Evolutionary conservation across 1,139 yeast species (phyloP).

Genomic region (Pneumocystis oryctolagi): DNA sequence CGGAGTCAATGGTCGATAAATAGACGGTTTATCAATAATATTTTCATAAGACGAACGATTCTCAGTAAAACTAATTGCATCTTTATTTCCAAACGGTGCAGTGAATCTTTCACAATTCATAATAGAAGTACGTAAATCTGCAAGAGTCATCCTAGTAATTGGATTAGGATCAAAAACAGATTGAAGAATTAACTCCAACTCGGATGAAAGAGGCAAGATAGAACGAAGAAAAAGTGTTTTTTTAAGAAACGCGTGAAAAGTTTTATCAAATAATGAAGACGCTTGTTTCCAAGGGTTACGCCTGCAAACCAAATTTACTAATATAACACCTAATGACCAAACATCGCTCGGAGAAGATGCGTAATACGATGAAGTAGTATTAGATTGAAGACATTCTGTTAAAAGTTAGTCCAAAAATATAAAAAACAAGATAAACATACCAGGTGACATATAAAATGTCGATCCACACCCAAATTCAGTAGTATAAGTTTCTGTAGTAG

Average conservation of each 20-base stretch:
- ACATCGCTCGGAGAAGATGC: constrained; percentile 62
- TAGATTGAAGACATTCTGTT: constrained; percentile 8
- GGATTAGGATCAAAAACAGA: constrained; percentile 50
- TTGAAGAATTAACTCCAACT: constrained; percentile 41
- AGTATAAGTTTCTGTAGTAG: constrained; percentile 46
- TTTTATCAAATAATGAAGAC: constrained; percentile 40
- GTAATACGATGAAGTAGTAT: constrained; percentile 18
- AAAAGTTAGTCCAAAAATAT: not conserved
- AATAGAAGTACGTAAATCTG: constrained; percentile 27
- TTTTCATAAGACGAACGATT: not conserved
- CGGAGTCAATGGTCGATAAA: not conserved
- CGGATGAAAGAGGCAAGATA: constrained; percentile 53
- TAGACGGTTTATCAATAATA: not conserved
- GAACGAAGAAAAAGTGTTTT: constrained; percentile 40
- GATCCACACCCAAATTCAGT: constrained; percentile 76
- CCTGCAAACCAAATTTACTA: constrained; percentile 66
- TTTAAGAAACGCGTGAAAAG: constrained; percentile 37
- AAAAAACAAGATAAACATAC: constrained; percentile 4
- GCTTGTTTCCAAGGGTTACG: constrained; percentile 91
- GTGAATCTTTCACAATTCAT: constrained; percentile 17
- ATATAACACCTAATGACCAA: constrained; percentile 76
- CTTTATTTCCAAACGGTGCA: not conserved
- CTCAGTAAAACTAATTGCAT: not conserved
- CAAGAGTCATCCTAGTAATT: constrained; percentile 41
- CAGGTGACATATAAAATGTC: constrained; percentile 88